Percentiles rank a stretch among this genome's conserved stretches.
Conservation (phyloP, 495 filamentous ascomycete genomes). For the Aspergillus nanangensis region DNA sequence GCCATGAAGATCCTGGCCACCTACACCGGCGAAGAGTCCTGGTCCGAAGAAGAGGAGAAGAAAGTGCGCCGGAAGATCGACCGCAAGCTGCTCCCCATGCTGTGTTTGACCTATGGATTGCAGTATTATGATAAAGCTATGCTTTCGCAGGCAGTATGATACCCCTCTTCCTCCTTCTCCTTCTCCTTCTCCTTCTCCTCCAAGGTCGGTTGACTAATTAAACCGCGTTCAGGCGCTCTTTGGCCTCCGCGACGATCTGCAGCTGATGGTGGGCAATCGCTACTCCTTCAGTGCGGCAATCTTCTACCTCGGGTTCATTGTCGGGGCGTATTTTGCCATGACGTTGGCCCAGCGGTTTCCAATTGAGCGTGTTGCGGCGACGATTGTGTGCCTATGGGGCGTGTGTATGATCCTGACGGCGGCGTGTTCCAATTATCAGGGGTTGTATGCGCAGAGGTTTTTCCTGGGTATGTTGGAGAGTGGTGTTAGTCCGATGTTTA, state of each 20-base stretch:
- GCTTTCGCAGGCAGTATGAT: conserved; percentile 41
- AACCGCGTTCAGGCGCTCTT: conserved; percentile 31
- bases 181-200: too few relatives aligned
- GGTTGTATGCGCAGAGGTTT: conserved; percentile 40
- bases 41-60: conserved; percentile 41
- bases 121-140: conserved; percentile 51
- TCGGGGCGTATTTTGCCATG: conserved; percentile 41
- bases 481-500: conserved; percentile 29
- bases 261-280: conserved; percentile 29
- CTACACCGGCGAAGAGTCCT: conserved; percentile 38
- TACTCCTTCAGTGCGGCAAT: conserved; percentile 36
- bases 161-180: conserved; percentile 19
- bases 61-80: conserved; percentile 43
- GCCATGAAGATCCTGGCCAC: conserved; percentile 35
- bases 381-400: conserved; percentile 31
- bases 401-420: conserved; percentile 32
- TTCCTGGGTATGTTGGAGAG: conserved; percentile 44
- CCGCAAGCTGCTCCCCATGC: conserved; percentile 38
- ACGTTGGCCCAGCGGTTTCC: conserved; percentile 39
- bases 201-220: too few relatives aligned
- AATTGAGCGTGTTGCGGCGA: conserved; percentile 38
- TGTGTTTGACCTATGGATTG: conserved; percentile 26
- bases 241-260: conserved; percentile 31
- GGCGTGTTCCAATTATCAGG: conserved; percentile 28
- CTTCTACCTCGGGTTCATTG: conserved; percentile 46